Conservation (phyloP, 2,329 filamentous ascomycete species). For the Bipolaris cookei region DNA sequence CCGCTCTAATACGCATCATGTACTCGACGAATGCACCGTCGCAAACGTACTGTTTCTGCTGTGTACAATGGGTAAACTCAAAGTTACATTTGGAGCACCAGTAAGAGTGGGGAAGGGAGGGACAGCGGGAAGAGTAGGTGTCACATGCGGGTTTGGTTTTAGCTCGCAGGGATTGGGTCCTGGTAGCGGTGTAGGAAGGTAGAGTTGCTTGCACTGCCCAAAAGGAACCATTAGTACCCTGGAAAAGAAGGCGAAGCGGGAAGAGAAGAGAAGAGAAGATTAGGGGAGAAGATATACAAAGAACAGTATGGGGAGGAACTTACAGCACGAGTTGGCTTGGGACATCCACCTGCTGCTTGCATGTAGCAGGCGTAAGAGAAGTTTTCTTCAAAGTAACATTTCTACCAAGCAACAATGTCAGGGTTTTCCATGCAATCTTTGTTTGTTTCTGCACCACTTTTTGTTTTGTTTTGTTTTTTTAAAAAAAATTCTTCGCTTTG, state of each 20-base stretch:
- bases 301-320: neutral
- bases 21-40: neutral
- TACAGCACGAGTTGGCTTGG: constrained; percentile 37
- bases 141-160: constrained; percentile 16
- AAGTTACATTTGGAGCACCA: constrained; percentile 5
- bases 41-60: constrained; percentile 10
- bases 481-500: neutral
- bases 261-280: neutral
- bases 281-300: neutral
- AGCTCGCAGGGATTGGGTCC: constrained; percentile 40
- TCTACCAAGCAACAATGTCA: constrained; percentile 20
- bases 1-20: neutral
- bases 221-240: neutral
- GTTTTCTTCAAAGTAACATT: constrained; percentile 40
- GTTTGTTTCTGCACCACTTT: neutral
- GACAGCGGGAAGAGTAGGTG: neutral
- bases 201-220: constrained; percentile 32
- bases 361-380: constrained; percentile 41
- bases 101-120: constrained; percentile 7
- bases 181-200: constrained; percentile 30
- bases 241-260: neutral
- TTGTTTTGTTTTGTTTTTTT: neutral
- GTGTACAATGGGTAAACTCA: constrained; percentile 8
- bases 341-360: constrained; percentile 35
- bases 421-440: neutral